Conservation (phyloP, 495 filamentous ascomycete genomes). For the Tuber aestivum region DNA sequence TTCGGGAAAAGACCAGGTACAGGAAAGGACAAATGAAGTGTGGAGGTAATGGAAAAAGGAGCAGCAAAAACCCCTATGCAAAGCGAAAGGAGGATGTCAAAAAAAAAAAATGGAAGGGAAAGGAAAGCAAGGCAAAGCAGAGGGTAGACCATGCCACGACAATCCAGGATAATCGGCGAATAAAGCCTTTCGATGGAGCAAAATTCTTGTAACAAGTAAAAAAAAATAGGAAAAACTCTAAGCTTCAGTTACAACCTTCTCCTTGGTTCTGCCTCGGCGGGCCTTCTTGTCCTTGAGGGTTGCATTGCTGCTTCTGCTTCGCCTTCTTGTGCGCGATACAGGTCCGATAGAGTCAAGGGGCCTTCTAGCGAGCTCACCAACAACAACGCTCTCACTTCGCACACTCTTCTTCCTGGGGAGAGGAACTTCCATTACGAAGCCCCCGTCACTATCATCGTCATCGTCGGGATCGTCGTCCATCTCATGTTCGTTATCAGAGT, state of each 20-base stretch:
- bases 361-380: slow-evolving; percentile 24
- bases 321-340: slow-evolving; percentile 19
- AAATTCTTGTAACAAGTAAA: neutral
- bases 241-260: slow-evolving; percentile 23
- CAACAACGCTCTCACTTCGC: slow-evolving; percentile 29
- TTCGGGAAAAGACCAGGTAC: neutral
- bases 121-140: slow-evolving; percentile 15
- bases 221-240: neutral
- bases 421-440: slow-evolving; percentile 30
- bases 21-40: slow-evolving; percentile 15
- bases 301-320: slow-evolving; percentile 31
- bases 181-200: slow-evolving; percentile 20
- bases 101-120: no score
- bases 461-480: slow-evolving; percentile 24
- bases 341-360: slow-evolving; percentile 23
- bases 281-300: slow-evolving; percentile 29
- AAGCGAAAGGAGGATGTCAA: slow-evolving; percentile 23
- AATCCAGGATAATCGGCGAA: slow-evolving; percentile 8
- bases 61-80: slow-evolving; percentile 11
- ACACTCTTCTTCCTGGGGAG: slow-evolving; percentile 4
- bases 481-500: slow-evolving; percentile 37
- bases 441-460: slow-evolving; percentile 37
- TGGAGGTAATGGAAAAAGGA: slow-evolving; percentile 25
- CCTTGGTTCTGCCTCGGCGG: slow-evolving; percentile 28
- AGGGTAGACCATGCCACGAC: slow-evolving; percentile 27